Base-by-base conservation (phyloP, 257 asterid genomes). In the Penstemon newberryi region DNA sequence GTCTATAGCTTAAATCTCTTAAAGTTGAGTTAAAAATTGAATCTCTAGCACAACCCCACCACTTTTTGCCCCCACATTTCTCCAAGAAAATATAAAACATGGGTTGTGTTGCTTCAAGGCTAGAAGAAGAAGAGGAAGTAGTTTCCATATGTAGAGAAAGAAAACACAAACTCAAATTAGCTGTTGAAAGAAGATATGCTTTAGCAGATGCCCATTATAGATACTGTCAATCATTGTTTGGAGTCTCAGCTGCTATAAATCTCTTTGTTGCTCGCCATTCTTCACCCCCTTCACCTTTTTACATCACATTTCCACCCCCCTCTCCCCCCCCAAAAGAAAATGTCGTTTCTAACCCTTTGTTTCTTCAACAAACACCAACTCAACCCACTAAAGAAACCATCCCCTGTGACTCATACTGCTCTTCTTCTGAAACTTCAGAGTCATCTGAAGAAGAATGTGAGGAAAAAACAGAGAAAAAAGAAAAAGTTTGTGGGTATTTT, bases 91-190 rank as follows among this genome's bases (percentile, higher is more conserved):
- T 12, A 63, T 9, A 12, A 56, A 73, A 70, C 15, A 89, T 92
- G 98, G 98, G 98, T 36, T 92, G 98, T 75, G 95, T 87, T 15
- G 91, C 94, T 25, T 88, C 96, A 45, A 87, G 88, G 70, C 65
- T 86, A 56, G 87, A 83, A 62, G 87, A 84, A 70, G 97, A 86
- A 56, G 94, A 87, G 44, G 90, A 85, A 78, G 97, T 88, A 0
- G 97, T 93, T 33, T 86, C 94, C 69, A 88, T 93, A 6, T 90
- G 98, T 50, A 86, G 91, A 77, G 96, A 84, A 55, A 86, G 98
- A 72, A 88, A 90, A 59, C 83, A 77, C 7, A 87, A 80, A 54
- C 87, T 90, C 42, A 93, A 87, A 79, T 58, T 81, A 25, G 96
- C 96, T 10, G 95, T 90, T 36, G 97, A 93, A 68, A 84, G 88